A percentile compares a stretch with the other conserved stretches of the same genome.
These are phyloP conservation scores for Trichomonas vaginalis DNA, from an alignment of 208 protist species.

Conservation along the genomic window DNA sequence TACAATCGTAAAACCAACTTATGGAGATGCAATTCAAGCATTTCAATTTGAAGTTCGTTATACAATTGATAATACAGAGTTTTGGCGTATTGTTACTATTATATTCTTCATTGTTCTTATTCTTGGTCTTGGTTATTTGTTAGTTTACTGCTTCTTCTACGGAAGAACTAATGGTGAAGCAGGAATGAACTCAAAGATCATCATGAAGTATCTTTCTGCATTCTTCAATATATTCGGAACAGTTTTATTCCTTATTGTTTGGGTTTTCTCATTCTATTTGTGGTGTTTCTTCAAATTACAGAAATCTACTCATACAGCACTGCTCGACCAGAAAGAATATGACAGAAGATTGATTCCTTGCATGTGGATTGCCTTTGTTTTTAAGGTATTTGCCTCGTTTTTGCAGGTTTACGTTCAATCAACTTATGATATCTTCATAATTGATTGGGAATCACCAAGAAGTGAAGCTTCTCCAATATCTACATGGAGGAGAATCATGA, in stretches of 20 bases:
- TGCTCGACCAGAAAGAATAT: neutral
- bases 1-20: neutral
- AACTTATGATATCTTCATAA: neutral
- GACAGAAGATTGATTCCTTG: neutral
- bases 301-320: neutral
- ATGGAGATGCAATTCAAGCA: neutral
- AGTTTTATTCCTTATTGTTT: neutral
- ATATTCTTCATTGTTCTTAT: neutral
- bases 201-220: neutral
- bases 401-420: neutral
- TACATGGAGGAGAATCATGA: neutral
- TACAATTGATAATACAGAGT: neutral
- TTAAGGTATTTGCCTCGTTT: neutral
- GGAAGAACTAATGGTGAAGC: too few species aligned
- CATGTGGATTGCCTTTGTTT: neutral
- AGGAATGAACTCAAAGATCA: neutral
- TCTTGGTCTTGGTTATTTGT: neutral
- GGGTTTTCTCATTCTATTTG: neutral
- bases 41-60: neutral
- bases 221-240: neutral
- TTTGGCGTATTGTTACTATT: neutral
- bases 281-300: neutral
- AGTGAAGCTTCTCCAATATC: neutral
- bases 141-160: neutral
- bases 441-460: neutral